Evolutionary conservation across 768 basidiomycete genomes (phyloP).

Genomic region (Clitopilus hobsonii): DNA sequence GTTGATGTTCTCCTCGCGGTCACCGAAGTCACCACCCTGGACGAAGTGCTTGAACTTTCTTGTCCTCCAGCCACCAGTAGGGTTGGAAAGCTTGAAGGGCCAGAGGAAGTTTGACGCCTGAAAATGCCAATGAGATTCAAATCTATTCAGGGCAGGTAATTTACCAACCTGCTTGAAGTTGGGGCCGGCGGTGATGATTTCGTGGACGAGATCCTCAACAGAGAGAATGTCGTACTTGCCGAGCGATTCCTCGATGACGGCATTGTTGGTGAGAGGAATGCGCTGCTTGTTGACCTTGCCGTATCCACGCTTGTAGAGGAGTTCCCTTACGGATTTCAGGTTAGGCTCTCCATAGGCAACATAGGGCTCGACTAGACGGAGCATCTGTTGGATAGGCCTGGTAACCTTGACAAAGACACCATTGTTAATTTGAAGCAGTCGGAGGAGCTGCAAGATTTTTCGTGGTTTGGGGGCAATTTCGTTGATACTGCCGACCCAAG

Average conservation of each 20-base stretch:
- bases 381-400: slow-evolving; percentile 95
- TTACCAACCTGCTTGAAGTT: slow-evolving; percentile 94
- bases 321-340: slow-evolving; percentile 92
- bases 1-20: slow-evolving; percentile 97
- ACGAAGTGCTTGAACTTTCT: slow-evolving; percentile 98
- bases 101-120: slow-evolving; percentile 94
- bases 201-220: slow-evolving; percentile 96
- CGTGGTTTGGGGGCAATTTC: slow-evolving; percentile 99
- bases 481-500: slow-evolving; percentile 74
- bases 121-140: slow-evolving; percentile 6
- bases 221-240: slow-evolving; percentile 96
- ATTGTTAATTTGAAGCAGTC: slow-evolving; percentile 99
- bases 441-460: slow-evolving; percentile 98
- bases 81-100: slow-evolving; percentile 99
- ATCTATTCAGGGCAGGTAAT: background rate
- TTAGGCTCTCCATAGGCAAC: slow-evolving; percentile 98
- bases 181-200: slow-evolving; percentile 91
- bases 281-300: slow-evolving; percentile 98
- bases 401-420: slow-evolving; percentile 98
- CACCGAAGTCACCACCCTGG: slow-evolving; percentile 95
- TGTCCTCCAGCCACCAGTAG: slow-evolving; percentile 95
- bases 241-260: slow-evolving; percentile 84
- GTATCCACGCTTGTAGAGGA: slow-evolving; percentile 99
- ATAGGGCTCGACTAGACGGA: slow-evolving; percentile 95
- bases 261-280: slow-evolving; percentile 92